These are phyloP conservation scores for Penicillium sp. DNA, from an alignment of 2,329 filamentous ascomycete species.

Conservation along the genomic window DNA sequence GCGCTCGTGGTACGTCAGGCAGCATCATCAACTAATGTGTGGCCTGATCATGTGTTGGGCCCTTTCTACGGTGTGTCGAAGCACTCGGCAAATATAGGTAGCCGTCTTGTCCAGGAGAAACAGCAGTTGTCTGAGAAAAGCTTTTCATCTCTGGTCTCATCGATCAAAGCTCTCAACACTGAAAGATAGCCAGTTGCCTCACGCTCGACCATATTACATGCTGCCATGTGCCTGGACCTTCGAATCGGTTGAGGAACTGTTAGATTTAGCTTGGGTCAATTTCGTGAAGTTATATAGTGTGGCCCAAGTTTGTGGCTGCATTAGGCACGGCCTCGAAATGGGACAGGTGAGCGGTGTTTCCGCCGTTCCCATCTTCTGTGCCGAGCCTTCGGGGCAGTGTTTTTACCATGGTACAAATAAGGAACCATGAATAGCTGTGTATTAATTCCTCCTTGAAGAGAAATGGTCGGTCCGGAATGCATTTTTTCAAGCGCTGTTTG, in stretches of 20 bases:
- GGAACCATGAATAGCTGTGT: conserved; percentile 45
- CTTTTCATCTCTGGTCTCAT: conserved; percentile 46
- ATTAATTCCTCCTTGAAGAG: conserved; percentile 49
- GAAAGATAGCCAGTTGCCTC: conserved; percentile 49
- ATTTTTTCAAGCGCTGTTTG: no score
- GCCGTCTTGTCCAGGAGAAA: conserved; percentile 51
- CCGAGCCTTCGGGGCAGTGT: conserved; percentile 48
- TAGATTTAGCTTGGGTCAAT: conserved; percentile 46
- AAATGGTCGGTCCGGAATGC: conserved; percentile 47
- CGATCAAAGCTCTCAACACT: conserved; percentile 51
- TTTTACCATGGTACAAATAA: conserved; percentile 59
- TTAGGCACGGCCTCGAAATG: conserved; percentile 50
- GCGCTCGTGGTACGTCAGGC: conserved; percentile 16
- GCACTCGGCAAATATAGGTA: conserved; percentile 47
- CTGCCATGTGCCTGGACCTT: conserved; percentile 47
- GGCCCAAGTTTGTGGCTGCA: conserved; percentile 51
- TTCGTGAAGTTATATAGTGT: conserved; percentile 52
- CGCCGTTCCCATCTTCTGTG: conserved; percentile 38
- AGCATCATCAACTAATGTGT: conserved; percentile 22
- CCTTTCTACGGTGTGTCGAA: conserved; percentile 42
- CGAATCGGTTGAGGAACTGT: conserved; percentile 45
- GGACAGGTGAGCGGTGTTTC: conserved; percentile 50
- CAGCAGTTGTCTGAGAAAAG: conserved; percentile 47
- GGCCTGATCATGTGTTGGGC: conserved; percentile 23
- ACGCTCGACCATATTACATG: conserved; percentile 45